Percentiles rank a stretch among this genome's conserved stretches.
phyloP scores from a whole-genome alignment of 1,284 basidiomycete genomes.

The Fomitopsis palustris region DNA sequence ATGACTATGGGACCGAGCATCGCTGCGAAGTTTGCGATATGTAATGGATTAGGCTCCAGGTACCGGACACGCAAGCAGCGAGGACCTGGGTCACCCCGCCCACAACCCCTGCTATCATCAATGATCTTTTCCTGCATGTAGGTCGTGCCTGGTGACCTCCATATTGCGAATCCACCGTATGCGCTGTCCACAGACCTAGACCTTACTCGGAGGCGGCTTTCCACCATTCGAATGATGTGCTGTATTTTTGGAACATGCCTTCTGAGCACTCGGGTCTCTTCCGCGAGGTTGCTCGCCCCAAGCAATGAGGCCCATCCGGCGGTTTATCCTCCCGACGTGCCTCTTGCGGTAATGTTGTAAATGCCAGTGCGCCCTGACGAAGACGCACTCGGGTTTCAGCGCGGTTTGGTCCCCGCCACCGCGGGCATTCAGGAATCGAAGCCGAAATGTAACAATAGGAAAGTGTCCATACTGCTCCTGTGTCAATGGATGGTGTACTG shows the following conservation, averaged over 20 bases:
- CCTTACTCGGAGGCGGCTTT: too few species aligned
- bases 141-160: too few species aligned
- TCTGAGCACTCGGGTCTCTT: not conserved
- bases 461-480: too few species aligned
- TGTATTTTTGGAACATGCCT: not conserved
- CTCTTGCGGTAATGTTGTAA: not conserved
- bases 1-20: too few species aligned
- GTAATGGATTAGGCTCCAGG: too few species aligned
- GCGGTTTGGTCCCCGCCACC: not conserved
- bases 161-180: not conserved
- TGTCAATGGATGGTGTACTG: too few species aligned
- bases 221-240: too few species aligned
- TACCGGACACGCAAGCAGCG: not conserved
- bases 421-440: too few species aligned
- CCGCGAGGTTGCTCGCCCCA: not conserved
- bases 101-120: not conserved
- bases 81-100: not conserved
- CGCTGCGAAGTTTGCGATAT: too few species aligned
- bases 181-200: not conserved
- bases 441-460: too few species aligned
- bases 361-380: not conserved
- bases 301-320: not conserved
- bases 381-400: not conserved
- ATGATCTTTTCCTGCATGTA: not conserved
- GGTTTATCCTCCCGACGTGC: not conserved